Evolutionary conservation across 2,329 filamentous ascomycete species (phyloP), one percentile per base, ranked within the genome.

Genomic region (Aspergillus udagawae): DNA sequence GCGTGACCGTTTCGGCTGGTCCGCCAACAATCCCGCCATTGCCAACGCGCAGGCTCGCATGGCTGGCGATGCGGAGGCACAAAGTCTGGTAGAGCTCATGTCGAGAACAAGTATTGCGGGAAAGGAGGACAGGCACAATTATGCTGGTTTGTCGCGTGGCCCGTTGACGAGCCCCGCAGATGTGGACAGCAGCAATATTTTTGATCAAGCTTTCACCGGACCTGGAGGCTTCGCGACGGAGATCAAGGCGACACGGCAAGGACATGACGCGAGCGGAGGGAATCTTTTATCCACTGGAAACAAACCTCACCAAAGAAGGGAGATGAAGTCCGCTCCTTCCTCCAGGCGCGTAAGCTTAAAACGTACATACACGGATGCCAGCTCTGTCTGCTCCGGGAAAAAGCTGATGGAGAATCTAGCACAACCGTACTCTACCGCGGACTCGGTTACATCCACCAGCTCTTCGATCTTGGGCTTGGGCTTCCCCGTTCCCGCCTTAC

Each of bases 71-170:
- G 79, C 90, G 52, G 93, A 97, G 65, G 84, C 92, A 50, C 91
- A 97, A 74, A 88, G 87, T 67, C 92, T 96, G 89, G 84, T 97
- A 75, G 92, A 97, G 68, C 79, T 97, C 56, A 79, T 97, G 60
- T 87, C 90, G 48, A 87, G 87, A 67, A 90, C 92, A 49, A 90
- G 93, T 63, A 76, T 97, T 25, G 85, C 93, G 55, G 88, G 86
- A 20, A 82, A 86, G 41, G 87, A 75, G 58, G 65, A 72, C 49
- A 61, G 79, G 51, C 75, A 75, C 45, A 74, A 79, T 64, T 79
- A 78, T 14, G 63, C 81, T 59, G 77, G 77, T 21, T 59, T 75
- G 70, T 63, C 73, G 71, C 65, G 70, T 44, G 90, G 88, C 3
- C 90, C 93, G 38, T 73, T 96, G 52, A 96, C 88, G 1, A 92